A percentile compares a stretch with the other conserved stretches of the same genome.
Conservation (phyloP, 148 eudicot genomes). For the Cornus kousa region DNA sequence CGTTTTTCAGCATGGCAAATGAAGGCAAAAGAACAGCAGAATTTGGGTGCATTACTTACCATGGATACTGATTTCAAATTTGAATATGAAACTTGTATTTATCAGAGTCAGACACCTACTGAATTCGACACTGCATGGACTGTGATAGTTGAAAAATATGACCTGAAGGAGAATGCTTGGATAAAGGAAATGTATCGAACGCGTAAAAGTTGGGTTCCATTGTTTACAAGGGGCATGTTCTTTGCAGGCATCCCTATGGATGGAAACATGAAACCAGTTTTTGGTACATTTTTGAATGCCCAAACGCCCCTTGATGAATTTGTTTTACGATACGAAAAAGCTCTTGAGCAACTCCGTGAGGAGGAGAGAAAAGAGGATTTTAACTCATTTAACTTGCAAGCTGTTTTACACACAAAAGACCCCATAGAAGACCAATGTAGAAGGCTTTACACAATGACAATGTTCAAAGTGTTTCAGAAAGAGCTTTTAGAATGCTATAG, state of each 20-base stretch:
- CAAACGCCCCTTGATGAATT: constrained; percentile 47
- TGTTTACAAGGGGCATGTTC: constrained; percentile 40
- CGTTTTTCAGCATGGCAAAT: constrained; percentile 54
- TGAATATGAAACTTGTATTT: constrained; percentile 50
- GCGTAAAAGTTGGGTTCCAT: constrained; percentile 57
- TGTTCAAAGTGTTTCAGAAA: constrained; percentile 52
- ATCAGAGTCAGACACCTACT: constrained; percentile 52
- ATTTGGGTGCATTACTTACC: constrained; percentile 44
- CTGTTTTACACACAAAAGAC: constrained; percentile 49
- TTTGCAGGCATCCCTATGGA: constrained; percentile 52
- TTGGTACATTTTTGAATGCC: constrained; percentile 35
- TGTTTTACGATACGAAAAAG: constrained; percentile 43
- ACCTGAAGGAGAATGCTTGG: constrained; percentile 47
- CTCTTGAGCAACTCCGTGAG: constrained; percentile 46
- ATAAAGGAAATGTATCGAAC: constrained; percentile 48
- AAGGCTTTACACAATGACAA: constrained; percentile 42
- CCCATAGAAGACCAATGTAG: constrained; percentile 60
- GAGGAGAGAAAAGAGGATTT: constrained; percentile 56
- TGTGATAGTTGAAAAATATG: constrained; percentile 38
- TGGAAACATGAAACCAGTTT: constrained; percentile 46
- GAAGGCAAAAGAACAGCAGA: constrained; percentile 43
- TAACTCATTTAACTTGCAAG: constrained; percentile 49
- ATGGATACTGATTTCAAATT: constrained; percentile 44
- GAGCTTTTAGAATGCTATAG: constrained; percentile 54
- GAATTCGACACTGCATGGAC: constrained; percentile 58